Evolutionary conservation across 176 grass and related monocot genomes (phyloP).

Genomic region (Zoysia pacifica): DNA sequence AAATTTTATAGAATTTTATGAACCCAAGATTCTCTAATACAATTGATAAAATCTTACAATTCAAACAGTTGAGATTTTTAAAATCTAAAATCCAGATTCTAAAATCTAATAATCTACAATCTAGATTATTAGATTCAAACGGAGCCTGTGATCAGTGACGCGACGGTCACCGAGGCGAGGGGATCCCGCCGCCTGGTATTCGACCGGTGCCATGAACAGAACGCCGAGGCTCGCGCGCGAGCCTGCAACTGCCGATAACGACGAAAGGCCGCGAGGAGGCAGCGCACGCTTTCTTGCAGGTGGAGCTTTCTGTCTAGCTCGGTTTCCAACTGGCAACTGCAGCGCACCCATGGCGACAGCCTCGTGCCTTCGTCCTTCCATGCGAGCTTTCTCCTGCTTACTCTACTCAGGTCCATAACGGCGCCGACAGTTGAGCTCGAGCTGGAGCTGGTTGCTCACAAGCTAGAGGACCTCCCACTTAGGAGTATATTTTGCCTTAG

Average conservation of each 20-base stretch:
- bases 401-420: constrained; percentile 10
- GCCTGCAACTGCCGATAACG: constrained; percentile 7
- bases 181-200: not conserved
- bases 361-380: not conserved
- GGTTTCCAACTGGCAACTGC: not conserved
- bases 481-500: too few relatives aligned
- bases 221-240: not conserved
- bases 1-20: too few relatives aligned
- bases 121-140: too few relatives aligned
- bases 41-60: too few relatives aligned
- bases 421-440: not conserved
- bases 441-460: not conserved
- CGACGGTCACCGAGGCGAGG: too few relatives aligned
- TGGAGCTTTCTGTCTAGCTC: constrained; percentile 15
- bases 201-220: not conserved
- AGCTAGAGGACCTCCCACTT: not conserved
- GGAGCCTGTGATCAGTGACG: too few relatives aligned
- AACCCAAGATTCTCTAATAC: too few relatives aligned
- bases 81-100: too few relatives aligned
- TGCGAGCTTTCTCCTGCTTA: constrained; percentile 26
- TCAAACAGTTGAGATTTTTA: too few relatives aligned
- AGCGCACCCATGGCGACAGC: not conserved
- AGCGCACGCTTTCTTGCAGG: not conserved
- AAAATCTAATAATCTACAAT: too few relatives aligned
- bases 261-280: not conserved